phyloP scores from a whole-genome alignment of 192 early-diverging fungal species.

The Pilobolus umbonatus region DNA sequence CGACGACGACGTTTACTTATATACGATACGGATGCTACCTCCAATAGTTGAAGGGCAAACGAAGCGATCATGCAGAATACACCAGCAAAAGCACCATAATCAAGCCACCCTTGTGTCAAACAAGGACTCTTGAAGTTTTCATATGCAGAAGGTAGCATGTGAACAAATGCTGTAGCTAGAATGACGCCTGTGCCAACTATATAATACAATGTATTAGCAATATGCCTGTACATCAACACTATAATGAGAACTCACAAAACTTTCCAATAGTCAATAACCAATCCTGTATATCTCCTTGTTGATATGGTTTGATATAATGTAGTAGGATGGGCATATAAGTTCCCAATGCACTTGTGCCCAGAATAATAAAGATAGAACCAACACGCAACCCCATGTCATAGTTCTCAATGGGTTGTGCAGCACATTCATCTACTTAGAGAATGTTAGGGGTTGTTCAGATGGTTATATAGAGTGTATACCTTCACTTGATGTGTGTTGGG shows the following conservation, averaged over 20 bases:
- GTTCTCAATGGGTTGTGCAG: slow-evolving; percentile 8
- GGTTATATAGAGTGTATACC: no score
- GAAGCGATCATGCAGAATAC: slow-evolving; percentile 35
- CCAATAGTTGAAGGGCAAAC: slow-evolving; percentile 23
- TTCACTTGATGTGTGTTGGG: no score
- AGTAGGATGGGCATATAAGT: slow-evolving; percentile 25
- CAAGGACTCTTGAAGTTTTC: slow-evolving; percentile 29
- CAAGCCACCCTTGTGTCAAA: slow-evolving; percentile 24
- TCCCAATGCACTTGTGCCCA: slow-evolving; percentile 21
- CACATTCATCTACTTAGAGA: neutral
- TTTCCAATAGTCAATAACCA: slow-evolving; percentile 26
- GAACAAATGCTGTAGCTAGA: slow-evolving; percentile 66
- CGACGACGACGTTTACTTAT: neutral
- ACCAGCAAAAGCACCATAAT: slow-evolving; percentile 34
- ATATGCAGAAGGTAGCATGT: slow-evolving; percentile 60
- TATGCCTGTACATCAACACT: neutral
- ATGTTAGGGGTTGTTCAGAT: no score
- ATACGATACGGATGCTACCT: slow-evolving; percentile 15
- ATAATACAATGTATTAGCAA: neutral
- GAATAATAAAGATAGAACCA: slow-evolving; percentile 35
- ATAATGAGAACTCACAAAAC: slow-evolving; percentile 25
- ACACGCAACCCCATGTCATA: slow-evolving; percentile 28
- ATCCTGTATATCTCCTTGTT: slow-evolving; percentile 20
- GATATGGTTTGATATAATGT: slow-evolving; percentile 17
- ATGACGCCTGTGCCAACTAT: slow-evolving; percentile 63